Evolutionary conservation across 768 basidiomycete species (phyloP).

Genomic region (Phylloporus scabripes): DNA sequence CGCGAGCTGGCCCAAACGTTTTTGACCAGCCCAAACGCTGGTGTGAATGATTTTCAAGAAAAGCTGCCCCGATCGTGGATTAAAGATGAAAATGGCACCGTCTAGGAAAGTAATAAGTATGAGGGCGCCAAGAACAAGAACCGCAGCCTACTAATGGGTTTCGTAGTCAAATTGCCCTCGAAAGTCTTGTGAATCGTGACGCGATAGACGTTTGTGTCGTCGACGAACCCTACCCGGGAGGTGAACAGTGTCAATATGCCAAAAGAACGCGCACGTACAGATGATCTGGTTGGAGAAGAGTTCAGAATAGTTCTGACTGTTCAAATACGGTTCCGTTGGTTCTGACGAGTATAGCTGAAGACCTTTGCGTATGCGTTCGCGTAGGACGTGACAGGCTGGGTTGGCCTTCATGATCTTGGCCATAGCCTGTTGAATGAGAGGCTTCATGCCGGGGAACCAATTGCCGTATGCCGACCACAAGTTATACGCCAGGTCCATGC

Average conservation of each 20-base stretch:
- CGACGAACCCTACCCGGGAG: constrained; percentile 80
- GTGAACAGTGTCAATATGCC: constrained; percentile 4
- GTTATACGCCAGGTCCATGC: constrained; percentile 98
- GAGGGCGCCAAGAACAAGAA: neutral
- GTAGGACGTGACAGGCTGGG: constrained; percentile 92
- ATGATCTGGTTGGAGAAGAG: constrained; percentile 98
- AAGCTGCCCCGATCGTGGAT: constrained; percentile 95
- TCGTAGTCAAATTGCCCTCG: constrained; percentile 99
- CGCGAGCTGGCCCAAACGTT: constrained; percentile 97
- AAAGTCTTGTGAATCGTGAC: constrained; percentile 99
- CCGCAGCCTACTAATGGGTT: constrained; percentile 77
- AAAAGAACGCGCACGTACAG: constrained; percentile 41
- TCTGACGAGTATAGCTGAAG: constrained; percentile 98
- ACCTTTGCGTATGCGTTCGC: constrained; percentile 98
- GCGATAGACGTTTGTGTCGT: constrained; percentile 99
- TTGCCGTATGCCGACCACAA: constrained; percentile 98
- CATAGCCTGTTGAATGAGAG: constrained; percentile 97
- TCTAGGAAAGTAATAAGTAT: constrained; percentile 37
- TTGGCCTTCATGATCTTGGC: constrained; percentile 99
- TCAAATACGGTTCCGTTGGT: constrained; percentile 97
- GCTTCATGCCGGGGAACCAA: constrained; percentile 99
- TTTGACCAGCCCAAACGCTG: constrained; percentile 99
- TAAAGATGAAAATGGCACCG: constrained; percentile 98
- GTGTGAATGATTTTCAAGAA: constrained; percentile 99
- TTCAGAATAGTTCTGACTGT: constrained; percentile 97